These are phyloP conservation scores for Mortierella sp. DNA, from an alignment of 371 early-diverging fungal genomes.

Conservation along the genomic window DNA sequence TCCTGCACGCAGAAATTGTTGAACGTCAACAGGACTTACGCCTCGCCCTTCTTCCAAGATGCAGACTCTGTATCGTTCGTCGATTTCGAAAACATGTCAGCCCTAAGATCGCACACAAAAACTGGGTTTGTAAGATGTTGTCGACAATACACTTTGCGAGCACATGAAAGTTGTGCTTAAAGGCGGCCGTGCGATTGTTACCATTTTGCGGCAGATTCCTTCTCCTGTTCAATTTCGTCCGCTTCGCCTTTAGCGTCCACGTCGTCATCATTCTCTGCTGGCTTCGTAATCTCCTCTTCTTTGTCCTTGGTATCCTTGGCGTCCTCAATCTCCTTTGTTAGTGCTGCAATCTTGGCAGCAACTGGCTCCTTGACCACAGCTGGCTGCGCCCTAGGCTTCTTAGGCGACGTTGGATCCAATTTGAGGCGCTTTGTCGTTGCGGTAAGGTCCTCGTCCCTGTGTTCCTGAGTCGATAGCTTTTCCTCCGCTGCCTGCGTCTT, in stretches of 20 bases:
- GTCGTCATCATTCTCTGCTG: slow-evolving; percentile 34
- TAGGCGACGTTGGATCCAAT: slow-evolving; percentile 34
- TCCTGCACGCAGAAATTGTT: not conserved
- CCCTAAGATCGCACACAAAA: slow-evolving; percentile 21
- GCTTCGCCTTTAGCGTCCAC: slow-evolving; percentile 47
- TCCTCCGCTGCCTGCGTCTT: not conserved
- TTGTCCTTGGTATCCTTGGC: not conserved
- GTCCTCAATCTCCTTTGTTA: not conserved
- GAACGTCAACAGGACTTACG: slow-evolving; percentile 45
- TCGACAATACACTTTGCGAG: not conserved
- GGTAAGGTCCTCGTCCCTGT: slow-evolving; percentile 33
- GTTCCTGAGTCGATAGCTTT: slow-evolving; percentile 21
- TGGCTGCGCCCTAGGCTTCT: slow-evolving; percentile 21
- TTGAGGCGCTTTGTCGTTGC: slow-evolving; percentile 45
- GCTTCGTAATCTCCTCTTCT: not conserved
- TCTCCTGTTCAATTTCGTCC: slow-evolving; percentile 43
- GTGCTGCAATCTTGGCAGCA: not conserved
- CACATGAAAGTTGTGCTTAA: not conserved
- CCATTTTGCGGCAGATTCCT: slow-evolving; percentile 58
- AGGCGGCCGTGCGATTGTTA: not conserved
- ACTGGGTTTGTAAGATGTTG: not conserved
- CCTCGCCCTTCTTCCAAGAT: slow-evolving; percentile 64
- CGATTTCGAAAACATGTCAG: slow-evolving; percentile 57
- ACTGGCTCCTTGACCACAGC: not conserved
- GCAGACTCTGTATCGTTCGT: slow-evolving; percentile 34